phyloP scores from a whole-genome alignment of 176 grass and related monocot species.

The Poa annua region DNA sequence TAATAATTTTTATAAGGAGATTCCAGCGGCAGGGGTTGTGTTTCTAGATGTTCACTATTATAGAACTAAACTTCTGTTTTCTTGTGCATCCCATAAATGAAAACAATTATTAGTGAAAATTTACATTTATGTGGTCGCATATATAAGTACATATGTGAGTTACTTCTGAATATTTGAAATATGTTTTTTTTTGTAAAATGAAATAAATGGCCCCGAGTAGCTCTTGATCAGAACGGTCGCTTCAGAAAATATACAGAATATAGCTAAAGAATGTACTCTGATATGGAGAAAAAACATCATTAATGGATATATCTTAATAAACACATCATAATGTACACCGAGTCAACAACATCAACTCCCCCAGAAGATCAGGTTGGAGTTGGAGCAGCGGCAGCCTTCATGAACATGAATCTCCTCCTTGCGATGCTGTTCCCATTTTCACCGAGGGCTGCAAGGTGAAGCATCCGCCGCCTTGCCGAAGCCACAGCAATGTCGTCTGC shows the following conservation, averaged over 20 bases:
- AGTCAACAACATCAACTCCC: constrained; percentile 10
- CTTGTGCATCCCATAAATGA: too few species aligned
- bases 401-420: constrained; percentile 66
- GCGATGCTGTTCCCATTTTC: constrained; percentile 61
- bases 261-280: not conserved
- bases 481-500: constrained; percentile 43
- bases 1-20: too few species aligned
- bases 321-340: constrained; percentile 14
- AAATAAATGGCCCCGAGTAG: not conserved
- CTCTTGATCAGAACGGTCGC: not conserved
- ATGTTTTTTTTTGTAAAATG: too few species aligned
- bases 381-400: constrained; percentile 48
- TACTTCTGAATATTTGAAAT: too few species aligned
- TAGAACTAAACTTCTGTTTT: too few species aligned
- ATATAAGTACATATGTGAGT: too few species aligned
- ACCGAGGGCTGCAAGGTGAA: constrained; percentile 69
- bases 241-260: not conserved
- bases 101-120: too few species aligned
- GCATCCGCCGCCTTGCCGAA: constrained; percentile 67
- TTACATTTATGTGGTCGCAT: too few species aligned
- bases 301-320: not conserved
- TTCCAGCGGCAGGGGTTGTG: too few species aligned
- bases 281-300: not conserved
- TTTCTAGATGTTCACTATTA: too few species aligned
- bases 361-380: constrained; percentile 39